Percentiles rank a stretch among this genome's conserved stretches.
These are phyloP conservation scores for Ilex paraguariensis DNA, from an alignment of 305 asterid genomes.

Conservation along the genomic window DNA sequence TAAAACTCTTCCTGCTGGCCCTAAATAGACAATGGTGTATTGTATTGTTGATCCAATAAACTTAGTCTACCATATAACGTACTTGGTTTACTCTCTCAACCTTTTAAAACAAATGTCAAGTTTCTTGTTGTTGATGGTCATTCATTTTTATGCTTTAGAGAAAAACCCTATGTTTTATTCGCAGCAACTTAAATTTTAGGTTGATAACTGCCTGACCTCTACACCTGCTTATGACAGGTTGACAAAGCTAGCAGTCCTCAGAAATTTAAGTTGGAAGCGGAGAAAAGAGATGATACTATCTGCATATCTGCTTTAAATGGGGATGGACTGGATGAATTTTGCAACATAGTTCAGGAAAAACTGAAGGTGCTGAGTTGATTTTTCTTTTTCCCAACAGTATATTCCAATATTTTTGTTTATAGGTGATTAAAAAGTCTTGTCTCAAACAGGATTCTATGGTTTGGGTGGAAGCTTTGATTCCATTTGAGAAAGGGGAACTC, in stretches of 20 bases:
- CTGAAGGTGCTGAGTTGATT: slow-evolving; percentile 47
- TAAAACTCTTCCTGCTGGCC: too few species aligned
- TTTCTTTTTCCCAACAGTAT: neutral
- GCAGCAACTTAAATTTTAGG: neutral
- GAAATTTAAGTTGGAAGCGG: slow-evolving; percentile 57
- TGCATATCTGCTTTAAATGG: slow-evolving; percentile 92
- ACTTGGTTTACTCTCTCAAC: too few species aligned
- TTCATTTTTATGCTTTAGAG: neutral
- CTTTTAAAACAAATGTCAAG: neutral
- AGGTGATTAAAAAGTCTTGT: neutral
- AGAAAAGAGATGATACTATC: slow-evolving; percentile 46
- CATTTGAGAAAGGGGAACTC: slow-evolving; percentile 89
- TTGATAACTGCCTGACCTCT: neutral
- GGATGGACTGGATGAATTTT: slow-evolving; percentile 87
- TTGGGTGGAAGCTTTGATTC: slow-evolving; percentile 95
- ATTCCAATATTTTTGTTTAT: slow-evolving; percentile 6
- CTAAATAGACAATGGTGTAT: too few species aligned
- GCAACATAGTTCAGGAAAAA: slow-evolving; percentile 74
- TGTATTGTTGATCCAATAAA: too few species aligned
- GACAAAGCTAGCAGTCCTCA: slow-evolving; percentile 71
- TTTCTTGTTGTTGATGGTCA: neutral
- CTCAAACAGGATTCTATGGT: slow-evolving; percentile 75
- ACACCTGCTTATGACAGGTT: slow-evolving; percentile 41
- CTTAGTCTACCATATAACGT: too few species aligned
- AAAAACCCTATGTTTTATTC: neutral